Conservation (phyloP, 2,329 filamentous ascomycete genomes). For the Fusarium anthophilum region DNA sequence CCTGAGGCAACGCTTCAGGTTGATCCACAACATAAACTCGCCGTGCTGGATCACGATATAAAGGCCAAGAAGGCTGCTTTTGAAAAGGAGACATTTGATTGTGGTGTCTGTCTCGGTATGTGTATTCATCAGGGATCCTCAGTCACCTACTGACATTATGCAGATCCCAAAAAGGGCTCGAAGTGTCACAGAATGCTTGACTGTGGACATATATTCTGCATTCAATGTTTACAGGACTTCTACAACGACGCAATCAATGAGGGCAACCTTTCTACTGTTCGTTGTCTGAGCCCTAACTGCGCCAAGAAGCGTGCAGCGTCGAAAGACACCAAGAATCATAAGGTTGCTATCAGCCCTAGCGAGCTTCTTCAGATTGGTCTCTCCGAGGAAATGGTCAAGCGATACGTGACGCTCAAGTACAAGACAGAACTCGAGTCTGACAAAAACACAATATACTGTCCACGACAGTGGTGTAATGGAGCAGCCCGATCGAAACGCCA, state of each 20-base stretch:
- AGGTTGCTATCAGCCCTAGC: conserved; percentile 78
- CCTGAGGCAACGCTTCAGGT: conserved; percentile 60
- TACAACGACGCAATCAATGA: conserved; percentile 89
- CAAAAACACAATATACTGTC: conserved; percentile 92
- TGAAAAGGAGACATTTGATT: conserved; percentile 85
- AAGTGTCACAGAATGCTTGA: conserved; percentile 83
- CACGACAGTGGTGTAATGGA: conserved; percentile 90
- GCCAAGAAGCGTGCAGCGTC: conserved; percentile 66
- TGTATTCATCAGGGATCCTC: neutral
- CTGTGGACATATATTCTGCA: conserved; percentile 92
- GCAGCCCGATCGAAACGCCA: conserved; percentile 81
- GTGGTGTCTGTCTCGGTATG: conserved; percentile 80
- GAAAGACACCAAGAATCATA: conserved; percentile 61
- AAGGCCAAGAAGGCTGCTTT: conserved; percentile 79
- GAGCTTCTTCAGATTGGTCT: conserved; percentile 84
- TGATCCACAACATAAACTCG: conserved; percentile 69
- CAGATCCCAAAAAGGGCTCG: conserved; percentile 87
- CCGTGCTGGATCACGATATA: conserved; percentile 81
- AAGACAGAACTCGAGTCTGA: conserved; percentile 93
- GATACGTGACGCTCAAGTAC: conserved; percentile 90
- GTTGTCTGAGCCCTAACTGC: conserved; percentile 83
- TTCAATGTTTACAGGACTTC: conserved; percentile 86
- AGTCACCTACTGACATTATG: neutral
- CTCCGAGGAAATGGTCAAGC: conserved; percentile 76
- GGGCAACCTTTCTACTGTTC: conserved; percentile 81